Evolutionary conservation across 2,329 filamentous ascomycete species (phyloP).

Genomic region (Pseudocercospora macadamiae): DNA sequence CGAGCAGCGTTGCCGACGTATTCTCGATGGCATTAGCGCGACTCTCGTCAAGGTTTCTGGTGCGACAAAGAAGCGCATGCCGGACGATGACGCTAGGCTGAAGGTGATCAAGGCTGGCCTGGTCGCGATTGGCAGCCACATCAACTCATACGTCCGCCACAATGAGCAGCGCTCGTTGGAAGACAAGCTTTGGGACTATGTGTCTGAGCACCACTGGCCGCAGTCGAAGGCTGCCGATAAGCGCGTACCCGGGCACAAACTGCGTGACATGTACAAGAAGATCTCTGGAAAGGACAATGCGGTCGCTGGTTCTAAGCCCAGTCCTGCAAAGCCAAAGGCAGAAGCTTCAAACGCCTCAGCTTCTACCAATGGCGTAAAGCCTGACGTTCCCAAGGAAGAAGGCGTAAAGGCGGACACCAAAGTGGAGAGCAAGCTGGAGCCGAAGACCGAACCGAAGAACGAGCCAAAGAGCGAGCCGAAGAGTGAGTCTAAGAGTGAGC

Average conservation of each 20-base stretch:
- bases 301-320: slow-evolving; percentile 21
- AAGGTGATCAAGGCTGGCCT: slow-evolving; percentile 64
- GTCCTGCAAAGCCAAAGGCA: slow-evolving; percentile 23
- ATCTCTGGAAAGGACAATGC: slow-evolving; percentile 35
- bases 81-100: slow-evolving; percentile 64
- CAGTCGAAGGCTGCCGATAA: slow-evolving; percentile 39
- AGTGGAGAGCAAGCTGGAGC: not conserved
- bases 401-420: slow-evolving; percentile 1
- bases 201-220: slow-evolving; percentile 41
- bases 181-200: slow-evolving; percentile 41
- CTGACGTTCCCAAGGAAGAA: slow-evolving; percentile 6
- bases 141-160: slow-evolving; percentile 51
- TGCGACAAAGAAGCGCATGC: slow-evolving; percentile 65
- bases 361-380: slow-evolving; percentile 16
- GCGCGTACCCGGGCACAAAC: slow-evolving; percentile 40
- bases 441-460: not conserved
- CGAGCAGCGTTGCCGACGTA: slow-evolving; percentile 56
- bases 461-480: not conserved
- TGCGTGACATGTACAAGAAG: slow-evolving; percentile 43
- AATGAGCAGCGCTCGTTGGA: slow-evolving; percentile 30
- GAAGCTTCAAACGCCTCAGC: slow-evolving; percentile 10
- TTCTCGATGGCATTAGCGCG: slow-evolving; percentile 62
- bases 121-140: slow-evolving; percentile 64
- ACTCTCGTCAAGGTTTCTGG: slow-evolving; percentile 63
- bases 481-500: not conserved